phyloP scores from a whole-genome alignment of 202 grass and related monocot genomes.

The Digitaria exilis region DNA sequence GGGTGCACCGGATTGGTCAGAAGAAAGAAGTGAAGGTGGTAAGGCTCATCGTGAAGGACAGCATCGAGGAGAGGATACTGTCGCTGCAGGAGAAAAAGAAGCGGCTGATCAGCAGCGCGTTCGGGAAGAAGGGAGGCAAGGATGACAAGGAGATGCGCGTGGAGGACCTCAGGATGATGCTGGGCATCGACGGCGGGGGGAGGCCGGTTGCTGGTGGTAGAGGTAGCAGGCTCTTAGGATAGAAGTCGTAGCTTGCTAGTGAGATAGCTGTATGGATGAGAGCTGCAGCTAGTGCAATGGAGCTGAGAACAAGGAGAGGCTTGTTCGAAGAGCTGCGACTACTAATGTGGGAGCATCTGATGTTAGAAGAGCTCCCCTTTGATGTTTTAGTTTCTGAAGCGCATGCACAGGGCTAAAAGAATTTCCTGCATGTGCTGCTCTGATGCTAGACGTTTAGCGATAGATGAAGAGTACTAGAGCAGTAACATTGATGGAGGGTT shows the following conservation, averaged over 20 bases:
- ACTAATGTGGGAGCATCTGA: background rate
- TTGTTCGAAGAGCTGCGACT: background rate
- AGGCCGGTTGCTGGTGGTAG: background rate
- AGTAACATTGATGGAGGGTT: too few species aligned
- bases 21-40: slow-evolving; percentile 72
- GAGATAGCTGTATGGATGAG: background rate
- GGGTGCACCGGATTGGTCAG: slow-evolving; percentile 93
- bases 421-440: too few species aligned
- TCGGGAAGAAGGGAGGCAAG: slow-evolving; percentile 62
- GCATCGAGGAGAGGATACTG: slow-evolving; percentile 90
- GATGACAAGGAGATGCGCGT: slow-evolving; percentile 64
- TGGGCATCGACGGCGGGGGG: slow-evolving; percentile 38
- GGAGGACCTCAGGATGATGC: slow-evolving; percentile 78
- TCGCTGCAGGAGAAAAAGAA: slow-evolving; percentile 83
- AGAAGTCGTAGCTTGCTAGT: too few species aligned
- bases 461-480: too few species aligned
- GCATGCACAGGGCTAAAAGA: too few species aligned
- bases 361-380: slow-evolving; percentile 23
- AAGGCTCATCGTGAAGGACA: slow-evolving; percentile 69
- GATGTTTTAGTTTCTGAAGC: too few species aligned
- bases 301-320: background rate
- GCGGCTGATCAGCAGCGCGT: slow-evolving; percentile 60
- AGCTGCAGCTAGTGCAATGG: background rate
- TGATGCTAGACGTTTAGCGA: too few species aligned
- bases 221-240: background rate